Percentiles rank a stretch among this genome's conserved stretches.
phyloP scores from a whole-genome alignment of 1,284 basidiomycete species.

The Ustilago sp. region DNA sequence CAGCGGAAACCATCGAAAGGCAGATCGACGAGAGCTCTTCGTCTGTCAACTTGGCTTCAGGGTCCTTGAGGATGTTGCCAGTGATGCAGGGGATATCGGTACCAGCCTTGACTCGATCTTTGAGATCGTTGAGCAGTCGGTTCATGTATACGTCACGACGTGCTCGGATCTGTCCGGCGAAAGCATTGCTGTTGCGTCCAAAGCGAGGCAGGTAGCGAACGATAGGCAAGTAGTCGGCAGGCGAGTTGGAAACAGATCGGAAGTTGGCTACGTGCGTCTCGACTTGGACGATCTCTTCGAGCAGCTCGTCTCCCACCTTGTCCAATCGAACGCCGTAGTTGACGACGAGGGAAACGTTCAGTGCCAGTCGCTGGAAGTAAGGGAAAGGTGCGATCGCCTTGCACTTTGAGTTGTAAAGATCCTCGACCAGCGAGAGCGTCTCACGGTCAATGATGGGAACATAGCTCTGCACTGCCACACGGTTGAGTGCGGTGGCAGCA shows the following conservation, averaged over 20 bases:
- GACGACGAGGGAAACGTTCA: conserved; percentile 48
- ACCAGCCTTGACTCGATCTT: conserved; percentile 23
- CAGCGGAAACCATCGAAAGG: conserved; percentile 51
- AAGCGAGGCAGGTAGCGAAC: conserved; percentile 33
- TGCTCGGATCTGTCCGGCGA: conserved; percentile 23
- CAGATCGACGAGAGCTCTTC: conserved; percentile 45
- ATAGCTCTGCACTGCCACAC: conserved; percentile 41
- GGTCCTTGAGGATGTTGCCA: conserved; percentile 50
- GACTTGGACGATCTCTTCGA: conserved; percentile 46
- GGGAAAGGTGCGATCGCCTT: conserved; percentile 35
- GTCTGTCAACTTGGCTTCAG: conserved; percentile 41
- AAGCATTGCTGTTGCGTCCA: conserved; percentile 16
- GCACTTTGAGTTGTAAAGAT: conserved; percentile 28
- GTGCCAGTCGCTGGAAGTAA: conserved; percentile 43
- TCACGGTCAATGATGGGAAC: conserved; percentile 52
- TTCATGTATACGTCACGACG: conserved; percentile 50
- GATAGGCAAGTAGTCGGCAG: conserved; percentile 44
- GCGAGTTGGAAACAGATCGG: conserved; percentile 38
- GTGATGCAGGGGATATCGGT: conserved; percentile 48
- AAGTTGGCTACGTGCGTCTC: conserved; percentile 54
- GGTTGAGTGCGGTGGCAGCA: conserved; percentile 49
- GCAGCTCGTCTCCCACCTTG: conserved; percentile 37
- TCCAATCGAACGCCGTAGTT: conserved; percentile 45
- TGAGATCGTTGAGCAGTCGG: conserved; percentile 38
- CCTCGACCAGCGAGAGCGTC: conserved; percentile 45